Conservation (phyloP, 225 moss, liverwort and hornwort species). For the Straminergon stramineum region DNA sequence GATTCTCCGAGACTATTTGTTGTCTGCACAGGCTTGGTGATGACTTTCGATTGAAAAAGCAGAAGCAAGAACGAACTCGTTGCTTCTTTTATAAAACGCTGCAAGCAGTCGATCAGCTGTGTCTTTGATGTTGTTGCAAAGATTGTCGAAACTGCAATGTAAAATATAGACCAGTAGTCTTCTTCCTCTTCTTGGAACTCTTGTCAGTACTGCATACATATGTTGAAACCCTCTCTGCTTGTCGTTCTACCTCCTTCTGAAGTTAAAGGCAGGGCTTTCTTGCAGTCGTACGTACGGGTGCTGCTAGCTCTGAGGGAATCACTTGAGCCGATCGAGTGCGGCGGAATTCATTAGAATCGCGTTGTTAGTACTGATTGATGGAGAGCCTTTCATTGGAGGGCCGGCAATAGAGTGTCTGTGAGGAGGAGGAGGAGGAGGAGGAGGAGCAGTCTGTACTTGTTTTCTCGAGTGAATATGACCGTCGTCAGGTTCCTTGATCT, state of each 20-base stretch:
- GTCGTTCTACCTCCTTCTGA: background rate
- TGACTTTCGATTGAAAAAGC: background rate
- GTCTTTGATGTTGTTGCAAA: background rate
- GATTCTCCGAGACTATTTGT: background rate
- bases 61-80: background rate
- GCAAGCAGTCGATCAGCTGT: background rate
- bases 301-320: background rate
- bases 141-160: background rate
- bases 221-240: background rate
- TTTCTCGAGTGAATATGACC: background rate
- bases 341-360: background rate
- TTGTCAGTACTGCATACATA: too few relatives aligned
- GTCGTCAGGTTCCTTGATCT: background rate
- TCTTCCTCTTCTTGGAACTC: background rate
- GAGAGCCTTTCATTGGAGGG: background rate
- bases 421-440: background rate
- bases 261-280: background rate
- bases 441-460: background rate
- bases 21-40: background rate
- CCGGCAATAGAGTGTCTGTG: background rate
- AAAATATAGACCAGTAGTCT: too few relatives aligned
- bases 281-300: background rate
- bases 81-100: background rate
- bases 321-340: background rate
- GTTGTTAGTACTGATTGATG: background rate